Evolutionary conservation across 139 green algal genomes (phyloP).

Genomic region (Microglena sp.): DNA sequence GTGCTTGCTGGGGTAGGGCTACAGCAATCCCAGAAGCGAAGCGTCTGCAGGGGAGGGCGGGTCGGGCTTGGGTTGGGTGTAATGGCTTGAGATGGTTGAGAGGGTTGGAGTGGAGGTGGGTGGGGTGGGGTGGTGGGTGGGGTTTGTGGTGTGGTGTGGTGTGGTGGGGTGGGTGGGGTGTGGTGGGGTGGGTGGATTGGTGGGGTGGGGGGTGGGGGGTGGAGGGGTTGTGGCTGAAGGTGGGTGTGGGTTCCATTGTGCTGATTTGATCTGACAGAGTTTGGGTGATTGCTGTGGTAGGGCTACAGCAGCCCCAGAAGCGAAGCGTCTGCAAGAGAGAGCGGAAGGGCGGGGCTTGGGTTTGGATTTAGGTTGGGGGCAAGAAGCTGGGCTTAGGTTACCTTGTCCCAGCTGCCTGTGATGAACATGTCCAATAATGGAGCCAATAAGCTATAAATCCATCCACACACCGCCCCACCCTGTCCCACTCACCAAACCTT

Average conservation of each 20-base stretch:
- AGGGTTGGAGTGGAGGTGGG: background rate
- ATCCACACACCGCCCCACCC: too few species aligned
- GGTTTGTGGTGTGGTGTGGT: background rate
- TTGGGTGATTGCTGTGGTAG: constrained; percentile 14
- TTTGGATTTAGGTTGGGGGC: too few species aligned
- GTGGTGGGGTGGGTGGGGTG: constrained; percentile 1
- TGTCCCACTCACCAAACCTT: too few species aligned
- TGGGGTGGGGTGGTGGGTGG: background rate
- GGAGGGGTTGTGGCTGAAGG: background rate
- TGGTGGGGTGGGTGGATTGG: background rate
- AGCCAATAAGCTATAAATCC: too few species aligned
- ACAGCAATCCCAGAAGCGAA: constrained; percentile 57
- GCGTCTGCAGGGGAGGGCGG: background rate
- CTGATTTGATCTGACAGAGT: too few species aligned
- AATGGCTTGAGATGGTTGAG: background rate
- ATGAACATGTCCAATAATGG: too few species aligned
- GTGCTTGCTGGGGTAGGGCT: constrained; percentile 55
- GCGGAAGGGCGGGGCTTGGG: too few species aligned
- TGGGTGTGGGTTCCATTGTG: too few species aligned
- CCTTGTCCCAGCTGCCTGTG: too few species aligned
- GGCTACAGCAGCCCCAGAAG: constrained; percentile 36
- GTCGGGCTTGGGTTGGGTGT: background rate
- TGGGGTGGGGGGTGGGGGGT: background rate
- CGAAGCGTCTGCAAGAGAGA: too few species aligned
- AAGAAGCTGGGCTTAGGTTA: too few species aligned